Percentiles rank a stretch among this genome's conserved stretches.
Conservation (phyloP, 768 basidiomycete species). For the Phanerochaete sordida region DNA sequence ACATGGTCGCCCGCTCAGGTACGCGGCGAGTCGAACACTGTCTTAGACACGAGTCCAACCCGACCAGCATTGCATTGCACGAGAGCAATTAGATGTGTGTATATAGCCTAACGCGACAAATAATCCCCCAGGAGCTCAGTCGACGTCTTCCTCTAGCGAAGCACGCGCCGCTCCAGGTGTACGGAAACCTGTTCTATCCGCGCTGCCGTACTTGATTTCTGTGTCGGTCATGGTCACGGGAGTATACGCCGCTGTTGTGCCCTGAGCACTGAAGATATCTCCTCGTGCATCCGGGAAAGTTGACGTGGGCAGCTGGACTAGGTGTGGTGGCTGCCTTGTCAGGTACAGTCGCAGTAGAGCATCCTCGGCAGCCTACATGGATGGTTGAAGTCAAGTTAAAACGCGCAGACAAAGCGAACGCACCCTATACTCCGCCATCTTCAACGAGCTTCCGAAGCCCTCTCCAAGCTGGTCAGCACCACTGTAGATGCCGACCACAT, state of each 20-base stretch:
- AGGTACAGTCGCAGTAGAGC: conserved; percentile 80
- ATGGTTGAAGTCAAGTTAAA: not conserved
- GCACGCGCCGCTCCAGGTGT: conserved; percentile 20
- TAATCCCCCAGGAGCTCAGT: conserved; percentile 4
- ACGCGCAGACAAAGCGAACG: conserved; percentile 2
- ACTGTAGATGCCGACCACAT: conserved; percentile 93
- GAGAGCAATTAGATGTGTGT: conserved; percentile 19
- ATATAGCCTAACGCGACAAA: conserved; percentile 15
- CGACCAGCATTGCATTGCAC: conserved; percentile 4
- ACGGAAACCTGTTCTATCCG: conserved; percentile 44
- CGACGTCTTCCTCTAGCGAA: conserved; percentile 8
- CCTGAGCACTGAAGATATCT: conserved; percentile 45
- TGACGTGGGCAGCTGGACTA: conserved; percentile 66
- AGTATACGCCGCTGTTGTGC: conserved; percentile 43
- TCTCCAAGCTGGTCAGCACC: conserved; percentile 86
- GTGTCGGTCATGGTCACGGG: conserved; percentile 55
- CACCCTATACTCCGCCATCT: conserved; percentile 95
- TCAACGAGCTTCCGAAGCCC: conserved; percentile 88
- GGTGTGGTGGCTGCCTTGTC: conserved; percentile 67
- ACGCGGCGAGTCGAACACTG: not conserved
- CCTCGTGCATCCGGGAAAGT: conserved; percentile 62
- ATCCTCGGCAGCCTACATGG: conserved; percentile 75
- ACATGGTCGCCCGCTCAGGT: not conserved
- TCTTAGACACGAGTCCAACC: not conserved
- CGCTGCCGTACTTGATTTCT: conserved; percentile 69